Evolutionary conservation across 306 rosid species (phyloP), one percentile per base, ranked within the genome.

Genomic region (Betula pendula): DNA sequence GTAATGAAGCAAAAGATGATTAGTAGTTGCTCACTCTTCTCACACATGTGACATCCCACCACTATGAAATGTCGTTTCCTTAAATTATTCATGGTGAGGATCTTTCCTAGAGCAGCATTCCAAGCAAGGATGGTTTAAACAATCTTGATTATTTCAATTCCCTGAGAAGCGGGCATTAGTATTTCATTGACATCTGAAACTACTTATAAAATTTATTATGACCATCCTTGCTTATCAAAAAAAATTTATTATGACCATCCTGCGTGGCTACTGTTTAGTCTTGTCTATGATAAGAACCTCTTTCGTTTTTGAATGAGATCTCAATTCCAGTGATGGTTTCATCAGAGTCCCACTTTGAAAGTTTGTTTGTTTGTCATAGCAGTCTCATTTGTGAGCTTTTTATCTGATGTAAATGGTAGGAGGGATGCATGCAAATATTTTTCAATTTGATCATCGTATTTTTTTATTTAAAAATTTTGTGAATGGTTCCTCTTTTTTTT

Each of bases 401-500:
- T 16, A 17, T 19, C 68, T 35, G 70, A 42, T 66, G 17, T 40
- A 63, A 63, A 35, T 38, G 20, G 48, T 8, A 38, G 24, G 70
- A 66, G 8, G 16, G 9, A 19, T 38, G 15, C 27, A 0, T 66
- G 70, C 44, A 35, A n/a, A 9, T 66, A 8, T 17, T 40, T 38
- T 66, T 70, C 49, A 35, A 16, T 31, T 63, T 49, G 16, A 44
- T 60, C 20, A 60, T 53, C 53, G 35, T 42, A 20, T 25, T 25
- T 59, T 27, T 72, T 73, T 82, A 49, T 49, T 72, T 77, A 33
- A 45, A n/a, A 29, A 33, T 75, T 75, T 76, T 43, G 49, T 75
- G 27, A 87, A 55, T 71, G 48, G 48, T 81, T 73, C 17, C 12
- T 47, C 71, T 60, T 68, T 81, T 80, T 13, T 56, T 72, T 38